phyloP scores from a whole-genome alignment of 257 asterid species.

The Nicotiana tomentosiformis region DNA sequence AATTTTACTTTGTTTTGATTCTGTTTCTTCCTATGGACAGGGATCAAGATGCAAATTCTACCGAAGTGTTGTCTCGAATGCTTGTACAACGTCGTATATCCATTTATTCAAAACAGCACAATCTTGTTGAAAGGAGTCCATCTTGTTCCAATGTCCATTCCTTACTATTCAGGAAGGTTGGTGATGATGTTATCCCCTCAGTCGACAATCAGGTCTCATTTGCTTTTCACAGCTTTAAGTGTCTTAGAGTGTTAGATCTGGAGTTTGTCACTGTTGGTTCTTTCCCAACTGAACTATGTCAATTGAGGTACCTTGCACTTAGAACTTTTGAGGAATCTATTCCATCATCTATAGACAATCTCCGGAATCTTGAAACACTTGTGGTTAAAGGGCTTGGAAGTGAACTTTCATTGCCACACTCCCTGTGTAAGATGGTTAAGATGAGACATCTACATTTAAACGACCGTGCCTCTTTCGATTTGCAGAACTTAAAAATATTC shows the following conservation, averaged over 20 bases:
- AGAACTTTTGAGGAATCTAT: background rate
- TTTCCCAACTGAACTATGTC: background rate
- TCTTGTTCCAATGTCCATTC: background rate
- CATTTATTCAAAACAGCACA: background rate
- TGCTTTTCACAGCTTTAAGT: background rate
- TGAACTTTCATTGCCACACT: background rate
- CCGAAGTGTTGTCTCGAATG: background rate
- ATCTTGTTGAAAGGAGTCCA: background rate
- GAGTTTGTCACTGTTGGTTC: background rate
- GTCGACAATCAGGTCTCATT: background rate
- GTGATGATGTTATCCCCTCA: background rate
- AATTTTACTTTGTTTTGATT: background rate
- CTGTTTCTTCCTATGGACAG: background rate
- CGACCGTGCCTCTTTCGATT: background rate
- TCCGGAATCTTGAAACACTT: constrained; percentile 12
- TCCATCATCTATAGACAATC: constrained; percentile 8
- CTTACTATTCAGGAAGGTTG: background rate
- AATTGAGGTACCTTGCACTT: constrained; percentile 8
- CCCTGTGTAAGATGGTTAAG: constrained; percentile 9
- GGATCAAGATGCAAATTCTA: background rate
- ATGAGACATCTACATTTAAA: constrained; percentile 15
- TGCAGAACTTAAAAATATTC: background rate
- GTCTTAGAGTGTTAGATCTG: constrained; percentile 6
- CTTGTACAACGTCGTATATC: background rate
- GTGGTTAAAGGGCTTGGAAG: background rate